Base-by-base conservation (phyloP, 169 alveolate species). In the Plasmodium coatneyi region DNA sequence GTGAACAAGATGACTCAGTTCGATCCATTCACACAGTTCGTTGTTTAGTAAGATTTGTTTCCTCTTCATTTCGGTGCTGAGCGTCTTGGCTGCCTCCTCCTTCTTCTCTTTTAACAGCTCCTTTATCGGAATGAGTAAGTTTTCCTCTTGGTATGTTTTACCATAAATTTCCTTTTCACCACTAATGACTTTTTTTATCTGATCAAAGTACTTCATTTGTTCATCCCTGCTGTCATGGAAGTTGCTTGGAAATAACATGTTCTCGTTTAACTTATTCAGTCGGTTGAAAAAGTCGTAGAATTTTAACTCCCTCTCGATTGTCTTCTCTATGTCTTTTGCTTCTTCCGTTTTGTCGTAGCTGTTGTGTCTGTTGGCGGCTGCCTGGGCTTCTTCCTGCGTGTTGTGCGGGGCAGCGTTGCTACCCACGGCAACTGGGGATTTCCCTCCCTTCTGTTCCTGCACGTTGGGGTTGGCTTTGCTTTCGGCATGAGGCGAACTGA, bases 11-110 rank as follows among this genome's bases (percentile, higher is more conserved):
- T 91, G 92, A 16, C 95, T 91, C 14, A 71, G 9, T 71, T 91
- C 95, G 0, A 91, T 36, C 95, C 95, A 91, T 81, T 91, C 95
- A 71, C 95, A 91, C n/a, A 80, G 54, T 43, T 91, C 95, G 74
- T 91, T 91, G n/a, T 81, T 91, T 9, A 91, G n/a, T 71, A 71
- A 49, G n/a, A 91, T 76, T 46, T 76, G 10, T 91, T 82, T 91
- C 54, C 41, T 91, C 39, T 56, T 49, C 78, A 91, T 71, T 34
- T 91, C 78, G 6, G 22, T 91, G 74, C 71, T 30, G 49, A 91
- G 16, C 32, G 46, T 49, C 71, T 81, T 80, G 71, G 81, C 92
- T 25, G 84, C 76, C 74, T 91, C 92, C n/a, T 52, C 56, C 19
- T 91, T 91, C 56, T 82, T 66, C 5, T 39, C 30, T 71, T 76